phyloP scores from a whole-genome alignment of 2,329 filamentous ascomycete genomes.

The Sclerotinia trifoliorum region DNA sequence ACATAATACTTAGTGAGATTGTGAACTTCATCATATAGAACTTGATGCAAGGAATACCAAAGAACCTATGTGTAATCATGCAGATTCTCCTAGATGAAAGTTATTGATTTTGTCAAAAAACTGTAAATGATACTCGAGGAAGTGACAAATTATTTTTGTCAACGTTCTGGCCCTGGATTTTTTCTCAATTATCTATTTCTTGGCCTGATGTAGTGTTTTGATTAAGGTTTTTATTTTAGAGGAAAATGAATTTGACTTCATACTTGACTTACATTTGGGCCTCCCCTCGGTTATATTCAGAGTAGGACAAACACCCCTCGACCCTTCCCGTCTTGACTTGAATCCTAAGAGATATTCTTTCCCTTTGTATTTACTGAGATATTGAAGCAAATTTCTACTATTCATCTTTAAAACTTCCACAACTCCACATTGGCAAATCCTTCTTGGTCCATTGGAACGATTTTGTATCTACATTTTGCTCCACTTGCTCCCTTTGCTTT shows the following conservation, averaged over 20 bases:
- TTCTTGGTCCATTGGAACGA: constrained; percentile 39
- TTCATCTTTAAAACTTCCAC: neutral
- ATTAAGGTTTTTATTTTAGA: neutral
- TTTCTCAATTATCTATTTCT: neutral
- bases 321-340: neutral
- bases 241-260: neutral
- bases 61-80: neutral
- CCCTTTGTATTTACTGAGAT: neutral
- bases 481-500: constrained; percentile 20
- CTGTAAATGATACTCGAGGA: neutral
- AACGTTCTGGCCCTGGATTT: neutral
- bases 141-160: neutral
- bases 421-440: constrained; percentile 27
- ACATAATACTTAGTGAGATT: neutral
- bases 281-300: constrained; percentile 1
- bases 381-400: neutral
- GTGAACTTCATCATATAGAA: neutral
- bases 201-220: neutral
- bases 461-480: constrained; percentile 40
- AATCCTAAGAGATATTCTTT: neutral
- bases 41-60: neutral
- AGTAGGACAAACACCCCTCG: neutral
- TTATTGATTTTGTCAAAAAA: neutral
- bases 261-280: neutral
- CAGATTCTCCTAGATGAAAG: neutral